These are phyloP conservation scores for Cercophora scortea DNA, from an alignment of 495 filamentous ascomycete genomes.

Conservation along the genomic window DNA sequence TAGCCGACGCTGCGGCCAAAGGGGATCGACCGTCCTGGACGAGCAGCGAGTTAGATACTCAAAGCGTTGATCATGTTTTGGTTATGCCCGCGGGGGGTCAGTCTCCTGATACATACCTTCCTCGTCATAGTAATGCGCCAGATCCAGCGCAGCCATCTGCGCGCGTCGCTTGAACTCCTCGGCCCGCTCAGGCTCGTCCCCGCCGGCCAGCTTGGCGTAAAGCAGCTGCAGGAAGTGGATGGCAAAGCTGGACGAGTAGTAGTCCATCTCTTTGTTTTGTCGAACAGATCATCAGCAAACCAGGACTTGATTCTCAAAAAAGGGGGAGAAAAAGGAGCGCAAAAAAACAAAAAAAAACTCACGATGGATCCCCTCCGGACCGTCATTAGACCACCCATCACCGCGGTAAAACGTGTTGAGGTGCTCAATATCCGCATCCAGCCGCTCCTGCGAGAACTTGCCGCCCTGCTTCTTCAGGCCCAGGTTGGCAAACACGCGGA, in stretches of 20 bases:
- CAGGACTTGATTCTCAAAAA: too few species aligned
- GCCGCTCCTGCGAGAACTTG: slow-evolving; percentile 53
- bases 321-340: neutral
- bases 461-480: slow-evolving; percentile 65
- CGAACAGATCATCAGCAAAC: too few species aligned
- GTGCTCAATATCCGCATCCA: slow-evolving; percentile 67
- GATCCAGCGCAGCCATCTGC: slow-evolving; percentile 55
- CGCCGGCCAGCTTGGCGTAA: slow-evolving; percentile 64
- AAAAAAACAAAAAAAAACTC: slow-evolving; percentile 5
- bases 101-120: slow-evolving; percentile 40
- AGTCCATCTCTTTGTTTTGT: slow-evolving; percentile 56
- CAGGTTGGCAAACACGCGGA: slow-evolving; percentile 74
- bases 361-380: slow-evolving; percentile 63
- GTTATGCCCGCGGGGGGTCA: too few species aligned
- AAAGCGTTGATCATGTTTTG: too few species aligned
- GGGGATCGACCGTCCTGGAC: slow-evolving; percentile 52
- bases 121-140: slow-evolving; percentile 66
- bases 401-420: slow-evolving; percentile 73
- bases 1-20: slow-evolving; percentile 74
- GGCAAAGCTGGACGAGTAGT: slow-evolving; percentile 73
- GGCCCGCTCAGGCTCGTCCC: slow-evolving; percentile 58
- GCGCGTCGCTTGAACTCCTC: slow-evolving; percentile 63
- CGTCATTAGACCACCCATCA: slow-evolving; percentile 74
- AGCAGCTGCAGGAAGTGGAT: slow-evolving; percentile 72
- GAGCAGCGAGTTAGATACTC: neutral